Evolutionary conservation across 257 asterid genomes (phyloP).

Genomic region (Avicennia marina): DNA sequence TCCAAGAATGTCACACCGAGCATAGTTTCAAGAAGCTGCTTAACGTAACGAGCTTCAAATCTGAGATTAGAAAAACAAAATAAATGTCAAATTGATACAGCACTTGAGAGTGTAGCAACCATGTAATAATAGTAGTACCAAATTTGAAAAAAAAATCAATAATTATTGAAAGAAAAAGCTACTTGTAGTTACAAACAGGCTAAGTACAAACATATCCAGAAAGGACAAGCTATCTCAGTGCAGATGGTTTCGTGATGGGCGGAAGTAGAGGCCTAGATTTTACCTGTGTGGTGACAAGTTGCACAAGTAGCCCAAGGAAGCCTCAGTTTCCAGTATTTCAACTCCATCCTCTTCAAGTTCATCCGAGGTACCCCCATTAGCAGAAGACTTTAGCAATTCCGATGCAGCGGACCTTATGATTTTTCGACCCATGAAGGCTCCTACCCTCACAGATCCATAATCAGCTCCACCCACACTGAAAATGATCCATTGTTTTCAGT

Average conservation of each 20-base stretch:
- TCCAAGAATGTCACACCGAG: slow-evolving; percentile 68
- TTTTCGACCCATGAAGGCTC: slow-evolving; percentile 98
- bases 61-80: slow-evolving; percentile 26
- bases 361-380: slow-evolving; percentile 54
- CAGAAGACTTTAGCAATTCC: slow-evolving; percentile 35
- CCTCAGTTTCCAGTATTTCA: slow-evolving; percentile 78
- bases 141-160: too few species aligned
- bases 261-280: background rate
- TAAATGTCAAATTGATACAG: background rate
- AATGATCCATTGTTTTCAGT: background rate
- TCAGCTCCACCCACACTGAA: slow-evolving; percentile 98
- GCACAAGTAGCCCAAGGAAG: slow-evolving; percentile 88
- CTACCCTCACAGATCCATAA: slow-evolving; percentile 94
- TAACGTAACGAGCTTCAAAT: slow-evolving; percentile 84
- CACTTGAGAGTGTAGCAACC: too few species aligned
- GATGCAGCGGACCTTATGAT: slow-evolving; percentile 69
- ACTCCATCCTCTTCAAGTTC: slow-evolving; percentile 75
- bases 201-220: too few species aligned
- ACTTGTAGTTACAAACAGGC: too few species aligned
- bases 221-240: too few species aligned
- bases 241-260: too few species aligned
- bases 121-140: too few species aligned
- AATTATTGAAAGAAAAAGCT: too few species aligned
- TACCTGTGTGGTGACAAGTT: slow-evolving; percentile 94
- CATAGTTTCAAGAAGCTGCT: slow-evolving; percentile 66